Evolutionary conservation across 1,284 basidiomycete species (phyloP).

Genomic region (Pascua sp.): DNA sequence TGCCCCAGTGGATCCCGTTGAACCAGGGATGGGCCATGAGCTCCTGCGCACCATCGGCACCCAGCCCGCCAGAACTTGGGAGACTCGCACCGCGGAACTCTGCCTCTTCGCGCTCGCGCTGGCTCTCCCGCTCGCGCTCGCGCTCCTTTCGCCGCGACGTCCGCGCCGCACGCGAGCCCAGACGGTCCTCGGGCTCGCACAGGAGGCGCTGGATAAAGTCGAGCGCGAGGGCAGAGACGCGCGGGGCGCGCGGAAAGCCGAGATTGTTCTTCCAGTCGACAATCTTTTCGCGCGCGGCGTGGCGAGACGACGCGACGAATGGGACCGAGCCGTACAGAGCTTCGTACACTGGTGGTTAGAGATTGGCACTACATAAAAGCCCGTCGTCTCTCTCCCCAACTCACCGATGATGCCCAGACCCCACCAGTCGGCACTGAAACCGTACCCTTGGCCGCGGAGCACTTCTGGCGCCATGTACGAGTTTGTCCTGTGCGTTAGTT

Average conservation of each 20-base stretch:
- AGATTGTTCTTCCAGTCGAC: slow-evolving; percentile 86
- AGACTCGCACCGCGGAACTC: background rate
- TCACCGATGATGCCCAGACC: slow-evolving; percentile 80
- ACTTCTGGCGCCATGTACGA: slow-evolving; percentile 95
- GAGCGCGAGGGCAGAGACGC: slow-evolving; percentile 77
- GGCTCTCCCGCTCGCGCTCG: background rate
- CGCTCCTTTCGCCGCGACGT: background rate
- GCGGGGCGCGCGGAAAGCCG: slow-evolving; percentile 78
- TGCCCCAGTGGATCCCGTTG: slow-evolving; percentile 75
- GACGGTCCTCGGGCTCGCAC: slow-evolving; percentile 89
- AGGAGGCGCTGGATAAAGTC: slow-evolving; percentile 82
- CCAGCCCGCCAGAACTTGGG: background rate
- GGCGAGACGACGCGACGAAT: slow-evolving; percentile 67
- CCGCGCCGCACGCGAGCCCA: slow-evolving; percentile 43
- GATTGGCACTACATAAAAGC: too few species aligned
- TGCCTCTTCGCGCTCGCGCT: background rate
- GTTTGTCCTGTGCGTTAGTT: slow-evolving; percentile 63
- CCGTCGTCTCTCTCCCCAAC: slow-evolving; percentile 47
- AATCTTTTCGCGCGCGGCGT: slow-evolving; percentile 85
- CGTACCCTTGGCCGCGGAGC: slow-evolving; percentile 77
- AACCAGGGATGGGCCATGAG: slow-evolving; percentile 85
- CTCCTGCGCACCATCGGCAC: slow-evolving; percentile 71
- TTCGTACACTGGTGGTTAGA: slow-evolving; percentile 53
- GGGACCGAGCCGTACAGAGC: slow-evolving; percentile 89
- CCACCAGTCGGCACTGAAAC: slow-evolving; percentile 97